Conservation (phyloP, 2,329 filamentous ascomycete genomes). For the Aureobasidium sp. region DNA sequence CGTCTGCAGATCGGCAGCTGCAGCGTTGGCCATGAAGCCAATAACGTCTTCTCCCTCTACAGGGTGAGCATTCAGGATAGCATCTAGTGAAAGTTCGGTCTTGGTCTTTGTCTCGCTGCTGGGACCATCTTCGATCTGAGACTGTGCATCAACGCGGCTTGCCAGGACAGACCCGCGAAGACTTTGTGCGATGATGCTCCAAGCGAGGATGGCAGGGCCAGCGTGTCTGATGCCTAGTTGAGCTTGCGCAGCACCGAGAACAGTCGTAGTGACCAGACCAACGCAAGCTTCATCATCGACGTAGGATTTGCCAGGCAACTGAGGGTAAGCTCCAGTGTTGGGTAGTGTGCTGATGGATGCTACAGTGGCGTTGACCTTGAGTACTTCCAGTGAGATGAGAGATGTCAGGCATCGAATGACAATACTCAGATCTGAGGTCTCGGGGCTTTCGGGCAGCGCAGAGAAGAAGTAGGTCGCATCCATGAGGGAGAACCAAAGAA, state of each 20-base stretch:
- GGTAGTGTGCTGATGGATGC: conserved; percentile 35
- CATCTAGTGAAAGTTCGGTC: conserved; percentile 27
- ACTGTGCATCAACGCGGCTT: conserved; percentile 43
- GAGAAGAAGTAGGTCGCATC: conserved; percentile 61
- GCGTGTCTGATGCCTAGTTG: conserved; percentile 31
- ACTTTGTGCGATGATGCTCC: conserved; percentile 65
- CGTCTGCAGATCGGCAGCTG: conserved; percentile 38
- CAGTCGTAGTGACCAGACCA: conserved; percentile 62
- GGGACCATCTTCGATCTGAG: conserved; percentile 7
- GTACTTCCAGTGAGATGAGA: conserved; percentile 60
- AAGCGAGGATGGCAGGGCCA: conserved; percentile 67
- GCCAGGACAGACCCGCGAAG: conserved; percentile 53
- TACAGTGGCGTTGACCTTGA: conserved; percentile 57
- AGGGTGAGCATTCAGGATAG: conserved; percentile 30
- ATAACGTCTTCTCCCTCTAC: conserved; percentile 37
- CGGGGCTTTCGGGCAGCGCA: conserved; percentile 38
- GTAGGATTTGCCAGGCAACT: conserved; percentile 43
- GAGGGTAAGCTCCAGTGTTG: conserved; percentile 17
- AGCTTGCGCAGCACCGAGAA: conserved; percentile 53
- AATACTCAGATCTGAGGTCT: not conserved
- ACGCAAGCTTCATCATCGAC: conserved; percentile 61
- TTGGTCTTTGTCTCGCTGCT: not conserved
- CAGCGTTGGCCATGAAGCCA: conserved; percentile 37
- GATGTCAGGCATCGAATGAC: conserved; percentile 58
- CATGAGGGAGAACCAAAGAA: conserved; percentile 69